Conservation (phyloP, 202 grass and related monocot species). For the Panicum hallii region DNA sequence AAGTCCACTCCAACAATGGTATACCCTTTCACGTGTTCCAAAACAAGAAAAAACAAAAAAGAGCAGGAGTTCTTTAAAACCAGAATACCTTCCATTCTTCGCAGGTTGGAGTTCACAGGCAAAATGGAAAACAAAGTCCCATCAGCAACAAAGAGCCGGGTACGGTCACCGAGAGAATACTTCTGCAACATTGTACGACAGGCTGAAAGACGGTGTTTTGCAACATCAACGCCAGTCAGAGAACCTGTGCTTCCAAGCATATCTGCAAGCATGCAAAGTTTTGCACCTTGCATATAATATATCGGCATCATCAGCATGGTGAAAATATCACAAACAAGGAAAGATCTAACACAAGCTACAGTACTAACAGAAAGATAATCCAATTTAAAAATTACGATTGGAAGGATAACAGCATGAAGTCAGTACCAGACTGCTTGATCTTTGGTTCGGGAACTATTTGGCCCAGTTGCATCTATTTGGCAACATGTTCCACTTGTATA, state of each 20-base stretch:
- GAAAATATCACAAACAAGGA: constrained; percentile 25
- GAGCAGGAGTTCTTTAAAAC: background rate
- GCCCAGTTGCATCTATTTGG: too few species aligned
- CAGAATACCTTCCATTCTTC: constrained; percentile 38
- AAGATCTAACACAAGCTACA: constrained; percentile 19
- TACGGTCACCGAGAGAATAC: constrained; percentile 83
- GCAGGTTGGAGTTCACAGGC: constrained; percentile 51
- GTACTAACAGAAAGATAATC: background rate
- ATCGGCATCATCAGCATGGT: constrained; percentile 9
- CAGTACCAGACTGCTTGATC: too few species aligned
- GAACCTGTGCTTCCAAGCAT: constrained; percentile 73
- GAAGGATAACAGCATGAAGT: background rate
- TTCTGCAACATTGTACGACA: constrained; percentile 95
- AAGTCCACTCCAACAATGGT: background rate
- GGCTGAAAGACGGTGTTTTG: constrained; percentile 84
- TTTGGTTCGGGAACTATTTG: too few species aligned
- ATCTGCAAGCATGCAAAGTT: constrained; percentile 97
- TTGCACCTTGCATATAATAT: constrained; percentile 71
- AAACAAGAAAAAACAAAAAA: constrained; percentile 30
- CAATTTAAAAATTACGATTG: background rate
- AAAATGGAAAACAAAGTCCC: constrained; percentile 90
- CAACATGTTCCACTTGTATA: too few species aligned
- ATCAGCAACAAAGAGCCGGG: constrained; percentile 88
- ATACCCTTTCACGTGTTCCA: background rate
- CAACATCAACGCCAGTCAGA: constrained; percentile 91